Evolutionary conservation across 2,329 filamentous ascomycete species (phyloP).

Genomic region (Hymenoscyphus occultus): DNA sequence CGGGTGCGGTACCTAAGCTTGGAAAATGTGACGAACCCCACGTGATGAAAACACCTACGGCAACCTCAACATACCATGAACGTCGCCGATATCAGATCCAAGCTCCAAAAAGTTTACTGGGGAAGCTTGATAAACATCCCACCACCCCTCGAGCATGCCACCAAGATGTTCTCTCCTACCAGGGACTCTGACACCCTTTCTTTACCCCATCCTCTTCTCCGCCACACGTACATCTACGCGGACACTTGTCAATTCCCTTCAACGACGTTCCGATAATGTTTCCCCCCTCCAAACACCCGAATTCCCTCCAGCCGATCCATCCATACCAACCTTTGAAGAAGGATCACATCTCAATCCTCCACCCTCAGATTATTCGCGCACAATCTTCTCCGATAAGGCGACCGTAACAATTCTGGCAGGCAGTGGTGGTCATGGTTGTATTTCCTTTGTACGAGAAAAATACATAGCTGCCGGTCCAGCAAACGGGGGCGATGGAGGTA

Average conservation of each 20-base stretch:
- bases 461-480: slow-evolving; percentile 85
- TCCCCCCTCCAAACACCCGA: background rate
- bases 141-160: slow-evolving; percentile 27
- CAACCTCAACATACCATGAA: background rate
- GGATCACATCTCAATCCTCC: slow-evolving; percentile 69
- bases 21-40: background rate
- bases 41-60: slow-evolving; percentile 8
- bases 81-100: slow-evolving; percentile 13
- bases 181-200: slow-evolving; percentile 35
- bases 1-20: no score
- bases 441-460: slow-evolving; percentile 90
- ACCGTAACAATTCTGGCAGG: slow-evolving; percentile 75
- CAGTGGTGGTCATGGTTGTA: slow-evolving; percentile 83
- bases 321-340: slow-evolving; percentile 24
- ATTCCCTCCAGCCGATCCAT: slow-evolving; percentile 1
- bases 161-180: slow-evolving; percentile 32
- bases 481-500: slow-evolving; percentile 92
- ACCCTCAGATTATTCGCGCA: slow-evolving; percentile 78
- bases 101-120: slow-evolving; percentile 2
- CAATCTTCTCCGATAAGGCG: slow-evolving; percentile 85
- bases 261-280: slow-evolving; percentile 25
- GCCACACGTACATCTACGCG: slow-evolving; percentile 15
- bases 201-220: slow-evolving; percentile 35
- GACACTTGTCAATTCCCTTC: slow-evolving; percentile 18
- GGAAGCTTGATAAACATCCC: background rate